phyloP scores from a whole-genome alignment of 192 early-diverging fungal genomes.

The Phlyctochytrium bullatum region DNA sequence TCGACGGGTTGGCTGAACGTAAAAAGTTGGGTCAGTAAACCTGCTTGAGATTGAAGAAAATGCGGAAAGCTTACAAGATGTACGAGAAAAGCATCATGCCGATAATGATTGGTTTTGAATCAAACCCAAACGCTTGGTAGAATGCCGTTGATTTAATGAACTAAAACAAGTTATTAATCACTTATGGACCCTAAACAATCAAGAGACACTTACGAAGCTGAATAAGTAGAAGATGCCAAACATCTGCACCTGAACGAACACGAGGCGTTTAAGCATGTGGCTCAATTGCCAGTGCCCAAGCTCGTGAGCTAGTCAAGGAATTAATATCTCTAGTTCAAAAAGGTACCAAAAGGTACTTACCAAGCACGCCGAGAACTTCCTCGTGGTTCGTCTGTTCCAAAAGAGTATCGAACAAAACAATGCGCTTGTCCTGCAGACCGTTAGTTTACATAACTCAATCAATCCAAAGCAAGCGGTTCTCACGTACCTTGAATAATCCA shows the following conservation, averaged over 20 bases:
- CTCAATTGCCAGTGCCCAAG: slow-evolving; percentile 91
- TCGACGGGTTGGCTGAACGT: slow-evolving; percentile 63
- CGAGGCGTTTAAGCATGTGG: slow-evolving; percentile 78
- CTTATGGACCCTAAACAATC: neutral
- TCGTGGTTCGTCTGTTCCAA: slow-evolving; percentile 77
- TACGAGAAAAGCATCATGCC: slow-evolving; percentile 88
- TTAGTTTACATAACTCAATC: too few relatives aligned
- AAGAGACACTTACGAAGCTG: too few relatives aligned
- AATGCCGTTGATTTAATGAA: slow-evolving; percentile 73
- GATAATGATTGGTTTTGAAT: slow-evolving; percentile 71
- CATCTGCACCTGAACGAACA: slow-evolving; percentile 70
- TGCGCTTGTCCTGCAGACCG: slow-evolving; percentile 74
- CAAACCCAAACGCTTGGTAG: slow-evolving; percentile 87
- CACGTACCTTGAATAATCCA: slow-evolving; percentile 74
- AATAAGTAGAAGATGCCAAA: slow-evolving; percentile 61
- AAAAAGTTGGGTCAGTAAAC: too few relatives aligned
- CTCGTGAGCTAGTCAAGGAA: slow-evolving; percentile 71
- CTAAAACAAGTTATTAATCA: slow-evolving; percentile 31
- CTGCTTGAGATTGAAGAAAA: too few relatives aligned
- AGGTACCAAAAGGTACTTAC: slow-evolving; percentile 37
- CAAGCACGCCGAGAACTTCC: slow-evolving; percentile 91
- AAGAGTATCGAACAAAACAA: slow-evolving; percentile 92
- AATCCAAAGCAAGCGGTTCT: neutral
- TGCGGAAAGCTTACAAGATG: slow-evolving; percentile 16
- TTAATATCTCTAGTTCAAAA: slow-evolving; percentile 13